Evolutionary conservation across 768 basidiomycete species (phyloP).

Genomic region (Dioszegia aurantiaca): DNA sequence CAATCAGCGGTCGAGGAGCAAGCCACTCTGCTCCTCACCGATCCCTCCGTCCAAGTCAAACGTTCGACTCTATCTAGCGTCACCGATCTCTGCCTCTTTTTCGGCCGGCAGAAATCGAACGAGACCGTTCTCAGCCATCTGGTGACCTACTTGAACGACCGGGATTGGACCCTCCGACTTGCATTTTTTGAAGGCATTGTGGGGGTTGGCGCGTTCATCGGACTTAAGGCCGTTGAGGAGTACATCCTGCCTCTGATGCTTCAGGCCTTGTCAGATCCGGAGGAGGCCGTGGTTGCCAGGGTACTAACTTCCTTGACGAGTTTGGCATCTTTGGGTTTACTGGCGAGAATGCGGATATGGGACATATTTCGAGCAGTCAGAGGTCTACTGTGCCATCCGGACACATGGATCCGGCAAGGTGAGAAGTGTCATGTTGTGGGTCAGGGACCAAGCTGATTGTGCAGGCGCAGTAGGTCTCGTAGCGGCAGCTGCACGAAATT

Average conservation of each 20-base stretch:
- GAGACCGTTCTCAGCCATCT: constrained; percentile 88
- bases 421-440: not conserved
- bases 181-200: constrained; percentile 96
- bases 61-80: constrained; percentile 84
- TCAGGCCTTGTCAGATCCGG: constrained; percentile 91
- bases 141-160: constrained; percentile 73
- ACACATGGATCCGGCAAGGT: constrained; percentile 92
- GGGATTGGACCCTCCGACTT: constrained; percentile 85
- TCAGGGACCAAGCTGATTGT: not conserved
- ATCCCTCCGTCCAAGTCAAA: constrained; percentile 83
- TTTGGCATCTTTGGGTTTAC: constrained; percentile 81
- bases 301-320: constrained; percentile 84
- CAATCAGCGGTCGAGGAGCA: constrained; percentile 83
- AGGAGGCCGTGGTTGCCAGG: constrained; percentile 88
- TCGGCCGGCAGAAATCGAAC: constrained; percentile 88
- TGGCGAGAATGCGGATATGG: constrained; percentile 81
- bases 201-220: constrained; percentile 90
- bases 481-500: constrained; percentile 74
- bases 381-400: constrained; percentile 88
- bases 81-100: constrained; percentile 83
- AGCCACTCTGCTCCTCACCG: constrained; percentile 78
- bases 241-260: constrained; percentile 97
- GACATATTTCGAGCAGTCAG: constrained; percentile 84
- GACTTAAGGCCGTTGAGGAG: constrained; percentile 84
- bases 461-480: constrained; percentile 84